Evolutionary conservation across 140 eudicot genomes (phyloP).

Genomic region (Erigeron philadelphicus): DNA sequence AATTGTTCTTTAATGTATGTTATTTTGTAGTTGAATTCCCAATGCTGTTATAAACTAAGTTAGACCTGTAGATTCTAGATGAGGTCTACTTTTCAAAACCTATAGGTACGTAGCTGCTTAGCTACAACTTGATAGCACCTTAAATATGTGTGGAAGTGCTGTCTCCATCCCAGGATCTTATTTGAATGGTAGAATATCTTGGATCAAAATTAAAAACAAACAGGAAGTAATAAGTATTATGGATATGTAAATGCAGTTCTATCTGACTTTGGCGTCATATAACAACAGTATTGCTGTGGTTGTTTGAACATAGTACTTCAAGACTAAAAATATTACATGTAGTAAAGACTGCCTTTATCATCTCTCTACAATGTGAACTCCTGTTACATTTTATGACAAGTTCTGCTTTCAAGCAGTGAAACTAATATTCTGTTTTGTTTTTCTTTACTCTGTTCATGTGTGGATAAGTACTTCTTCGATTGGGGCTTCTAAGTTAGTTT

Average conservation of each 20-base stretch:
- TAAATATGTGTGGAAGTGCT: background rate
- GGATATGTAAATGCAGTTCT: too few relatives aligned
- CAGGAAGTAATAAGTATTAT: too few relatives aligned
- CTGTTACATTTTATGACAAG: background rate
- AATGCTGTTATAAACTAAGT: slow-evolving; percentile 20
- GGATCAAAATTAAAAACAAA: too few relatives aligned
- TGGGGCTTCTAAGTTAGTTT: background rate
- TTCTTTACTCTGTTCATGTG: background rate
- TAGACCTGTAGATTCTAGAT: slow-evolving; percentile 23
- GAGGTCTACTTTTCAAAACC: background rate
- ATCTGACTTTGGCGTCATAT: too few relatives aligned
- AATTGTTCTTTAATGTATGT: background rate
- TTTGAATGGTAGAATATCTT: too few relatives aligned
- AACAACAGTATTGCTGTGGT: too few relatives aligned
- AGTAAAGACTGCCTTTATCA: background rate
- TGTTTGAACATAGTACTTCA: background rate
- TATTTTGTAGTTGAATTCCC: slow-evolving; percentile 9
- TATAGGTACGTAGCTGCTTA: background rate
- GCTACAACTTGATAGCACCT: background rate
- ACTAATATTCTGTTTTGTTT: background rate
- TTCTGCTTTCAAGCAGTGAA: background rate
- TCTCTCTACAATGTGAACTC: background rate
- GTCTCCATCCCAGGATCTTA: background rate
- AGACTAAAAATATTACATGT: background rate
- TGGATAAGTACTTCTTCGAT: background rate